Conservation (phyloP, 1,284 basidiomycete species). For the Tetrapyrgos nigripes region DNA sequence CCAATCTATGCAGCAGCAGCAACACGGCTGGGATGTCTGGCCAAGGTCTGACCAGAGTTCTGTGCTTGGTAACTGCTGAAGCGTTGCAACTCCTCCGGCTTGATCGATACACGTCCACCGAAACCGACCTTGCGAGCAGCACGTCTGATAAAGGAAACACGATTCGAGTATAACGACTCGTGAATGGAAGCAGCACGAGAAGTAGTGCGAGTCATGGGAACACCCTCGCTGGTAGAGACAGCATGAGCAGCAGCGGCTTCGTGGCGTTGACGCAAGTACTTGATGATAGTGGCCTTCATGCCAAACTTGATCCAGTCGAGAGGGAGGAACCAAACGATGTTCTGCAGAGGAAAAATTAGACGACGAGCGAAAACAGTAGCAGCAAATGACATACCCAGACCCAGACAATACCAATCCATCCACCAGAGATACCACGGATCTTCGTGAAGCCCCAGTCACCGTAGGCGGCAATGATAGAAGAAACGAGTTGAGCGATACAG, state of each 20-base stretch:
- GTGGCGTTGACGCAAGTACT: conserved; percentile 77
- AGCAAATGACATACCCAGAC: conserved; percentile 73
- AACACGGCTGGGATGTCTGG: conserved; percentile 76
- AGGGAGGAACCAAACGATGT: conserved; percentile 94
- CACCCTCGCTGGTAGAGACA: conserved; percentile 55
- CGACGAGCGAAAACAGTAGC: conserved; percentile 3
- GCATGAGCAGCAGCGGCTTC: conserved; percentile 52
- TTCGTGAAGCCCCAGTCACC: conserved; percentile 92
- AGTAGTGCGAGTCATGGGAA: conserved; percentile 86
- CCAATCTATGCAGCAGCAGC: conserved; percentile 34
- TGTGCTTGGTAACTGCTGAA: conserved; percentile 88
- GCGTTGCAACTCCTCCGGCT: conserved; percentile 83
- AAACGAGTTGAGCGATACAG: conserved; percentile 91
- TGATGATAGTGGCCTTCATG: conserved; percentile 94
- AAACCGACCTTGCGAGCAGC: conserved; percentile 88
- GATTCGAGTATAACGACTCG: conserved; percentile 94
- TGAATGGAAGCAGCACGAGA: conserved; percentile 92
- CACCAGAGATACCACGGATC: conserved; percentile 80
- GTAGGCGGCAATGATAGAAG: conserved; percentile 94
- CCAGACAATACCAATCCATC: conserved; percentile 98
- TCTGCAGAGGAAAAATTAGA: conserved; percentile 47
- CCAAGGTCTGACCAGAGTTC: conserved; percentile 76
- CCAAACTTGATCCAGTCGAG: conserved; percentile 96
- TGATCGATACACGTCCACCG: conserved; percentile 80
- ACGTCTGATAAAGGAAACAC: conserved; percentile 88